phyloP scores from a whole-genome alignment of 2,329 filamentous ascomycete genomes.

The Pseudocercospora macadamiae region DNA sequence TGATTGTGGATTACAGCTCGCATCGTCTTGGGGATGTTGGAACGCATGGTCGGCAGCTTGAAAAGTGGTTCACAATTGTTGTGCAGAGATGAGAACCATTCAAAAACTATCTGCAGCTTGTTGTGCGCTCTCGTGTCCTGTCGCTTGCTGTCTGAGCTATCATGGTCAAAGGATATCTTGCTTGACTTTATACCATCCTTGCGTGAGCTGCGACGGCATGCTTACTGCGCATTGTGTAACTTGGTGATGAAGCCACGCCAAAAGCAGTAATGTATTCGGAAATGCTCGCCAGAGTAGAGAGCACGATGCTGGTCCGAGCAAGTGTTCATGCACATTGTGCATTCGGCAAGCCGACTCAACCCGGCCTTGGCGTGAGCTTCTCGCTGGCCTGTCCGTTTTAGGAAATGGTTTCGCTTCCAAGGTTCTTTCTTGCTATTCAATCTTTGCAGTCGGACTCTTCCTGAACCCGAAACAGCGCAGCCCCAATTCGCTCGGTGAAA shows the following conservation, averaged over 20 bases:
- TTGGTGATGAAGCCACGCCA: neutral
- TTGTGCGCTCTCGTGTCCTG: no score
- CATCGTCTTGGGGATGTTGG: neutral
- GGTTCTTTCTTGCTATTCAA: no score
- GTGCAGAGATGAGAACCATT: no score
- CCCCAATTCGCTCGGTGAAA: neutral
- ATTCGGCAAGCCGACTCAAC: neutral
- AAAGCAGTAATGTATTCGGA: neutral
- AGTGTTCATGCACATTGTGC: no score
- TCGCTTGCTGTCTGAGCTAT: no score
- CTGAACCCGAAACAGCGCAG: neutral
- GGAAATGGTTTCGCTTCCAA: neutral
- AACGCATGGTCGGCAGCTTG: no score
- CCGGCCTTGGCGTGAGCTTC: neutral
- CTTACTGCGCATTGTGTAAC: neutral
- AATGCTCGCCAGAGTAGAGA: neutral
- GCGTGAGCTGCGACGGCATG: neutral
- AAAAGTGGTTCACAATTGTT: no score
- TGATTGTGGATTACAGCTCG: slow-evolving; percentile 3
- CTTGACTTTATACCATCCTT: no score
- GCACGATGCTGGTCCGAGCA: no score
- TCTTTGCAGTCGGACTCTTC: no score
- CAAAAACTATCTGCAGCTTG: no score
- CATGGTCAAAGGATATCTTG: no score
- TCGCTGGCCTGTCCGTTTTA: neutral